Evolutionary conservation across 2,329 filamentous ascomycete species (phyloP), one percentile per base, ranked within the genome.

Genomic region (Aspergillus thermomutatus): DNA sequence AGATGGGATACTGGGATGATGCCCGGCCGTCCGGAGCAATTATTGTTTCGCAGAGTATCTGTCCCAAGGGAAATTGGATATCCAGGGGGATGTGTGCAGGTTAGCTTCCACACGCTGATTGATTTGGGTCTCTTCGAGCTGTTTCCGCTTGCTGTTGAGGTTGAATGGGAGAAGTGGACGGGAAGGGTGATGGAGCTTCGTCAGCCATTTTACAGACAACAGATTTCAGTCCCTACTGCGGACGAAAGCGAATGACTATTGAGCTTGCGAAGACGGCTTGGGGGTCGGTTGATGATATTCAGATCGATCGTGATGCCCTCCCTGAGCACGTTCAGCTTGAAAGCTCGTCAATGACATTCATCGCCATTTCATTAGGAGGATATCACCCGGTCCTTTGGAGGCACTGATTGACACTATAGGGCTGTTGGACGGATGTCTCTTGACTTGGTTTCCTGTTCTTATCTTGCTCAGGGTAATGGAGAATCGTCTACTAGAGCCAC

Each of bases 21-120:
- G 54, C 7, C 50, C 56, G 8, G 31, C 53, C 14, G 52, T 51
- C n/a, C 52, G 55, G 1, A 49, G 54, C n/a, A 41, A 25, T 1
- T 43, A 54, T 25, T 60, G 55, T 19, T 60, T 60, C 11, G 55
- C 52, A 14, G 58, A 55, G 21, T 60, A 60, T 21, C 52, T 60
- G 1, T 55, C 55, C 1, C 58, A 60, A 21, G 58, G 58, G 1
- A 34, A 25, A 5, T 43, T 60, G 14, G 31, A 43, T 7, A 57
- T 60, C 9, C 9, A 41, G 49, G 50, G 6, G 34, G 26, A 9
- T 60, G 52, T 28, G 50, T 41, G 3, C 34, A 23, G 23, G 50
- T 52, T 3, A 53, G 52, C 5, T 14, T 60, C 6, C 52, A 58
- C 37, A 52, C 37, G 27, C 50, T 60, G 58, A 55, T 57, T 11